Percentiles rank a stretch among this genome's conserved stretches.
phyloP scores from a whole-genome alignment of 371 early-diverging fungal species.

The Blastocladiella emersonii region DNA sequence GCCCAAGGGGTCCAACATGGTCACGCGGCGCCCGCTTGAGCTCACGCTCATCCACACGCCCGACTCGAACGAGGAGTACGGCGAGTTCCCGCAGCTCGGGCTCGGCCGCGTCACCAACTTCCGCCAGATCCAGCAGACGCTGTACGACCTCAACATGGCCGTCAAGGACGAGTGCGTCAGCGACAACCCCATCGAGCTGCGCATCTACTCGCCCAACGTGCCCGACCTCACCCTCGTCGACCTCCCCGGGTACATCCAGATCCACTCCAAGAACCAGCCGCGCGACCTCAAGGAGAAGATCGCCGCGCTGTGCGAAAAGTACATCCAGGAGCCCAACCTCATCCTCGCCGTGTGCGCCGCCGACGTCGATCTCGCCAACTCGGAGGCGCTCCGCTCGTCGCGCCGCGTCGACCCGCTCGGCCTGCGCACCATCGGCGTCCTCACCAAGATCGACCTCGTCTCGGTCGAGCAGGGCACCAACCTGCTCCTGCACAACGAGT shows the following conservation, averaged over 20 bases:
- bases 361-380: constrained; percentile 97
- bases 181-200: constrained; percentile 82
- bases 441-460: constrained; percentile 98
- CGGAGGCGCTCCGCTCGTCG: constrained; percentile 84
- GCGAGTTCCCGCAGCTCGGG: constrained; percentile 86
- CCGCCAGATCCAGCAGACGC: constrained; percentile 69
- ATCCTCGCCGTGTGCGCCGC: constrained; percentile 96
- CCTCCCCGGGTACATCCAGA: constrained; percentile 96
- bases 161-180: constrained; percentile 93
- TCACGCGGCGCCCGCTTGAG: constrained; percentile 96
- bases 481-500: constrained; percentile 72
- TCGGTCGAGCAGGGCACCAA: constrained; percentile 68
- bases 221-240: constrained; percentile 96
- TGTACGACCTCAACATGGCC: constrained; percentile 81
- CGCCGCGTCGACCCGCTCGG: constrained; percentile 68
- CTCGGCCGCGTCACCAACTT: constrained; percentile 78
- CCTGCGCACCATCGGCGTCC: constrained; percentile 90
- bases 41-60: constrained; percentile 91
- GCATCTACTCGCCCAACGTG: constrained; percentile 82
- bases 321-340: constrained; percentile 85
- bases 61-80: constrained; percentile 68
- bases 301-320: constrained; percentile 81
- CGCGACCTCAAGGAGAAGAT: constrained; percentile 81
- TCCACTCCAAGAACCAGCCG: constrained; percentile 91
- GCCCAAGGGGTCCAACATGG: constrained; percentile 98